phyloP scores from a whole-genome alignment of 2,329 filamentous ascomycete genomes.

The Allantophomopsis lycopodina region DNA sequence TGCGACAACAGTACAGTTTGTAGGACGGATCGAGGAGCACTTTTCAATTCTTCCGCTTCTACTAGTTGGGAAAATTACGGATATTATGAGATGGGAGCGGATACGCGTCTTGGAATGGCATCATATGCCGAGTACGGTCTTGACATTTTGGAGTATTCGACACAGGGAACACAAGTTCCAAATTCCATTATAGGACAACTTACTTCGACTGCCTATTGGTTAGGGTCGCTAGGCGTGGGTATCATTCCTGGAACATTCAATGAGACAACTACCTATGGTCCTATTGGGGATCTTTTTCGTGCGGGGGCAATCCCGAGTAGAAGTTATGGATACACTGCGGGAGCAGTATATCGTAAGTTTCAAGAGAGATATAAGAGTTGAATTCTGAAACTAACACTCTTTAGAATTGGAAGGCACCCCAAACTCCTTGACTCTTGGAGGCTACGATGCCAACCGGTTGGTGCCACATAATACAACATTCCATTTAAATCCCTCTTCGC shows the following conservation, averaged over 20 bases:
- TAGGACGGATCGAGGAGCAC: conserved; percentile 30
- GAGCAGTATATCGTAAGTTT: conserved; percentile 53
- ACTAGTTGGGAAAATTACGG: conserved; percentile 31
- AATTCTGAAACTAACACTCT: conserved; percentile 13
- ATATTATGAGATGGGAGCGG: conserved; percentile 8
- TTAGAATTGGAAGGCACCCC: conserved; percentile 28
- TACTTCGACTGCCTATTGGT: conserved; percentile 40
- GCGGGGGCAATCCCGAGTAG: conserved; percentile 52
- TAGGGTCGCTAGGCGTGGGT: conserved; percentile 42
- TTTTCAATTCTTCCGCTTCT: conserved; percentile 40
- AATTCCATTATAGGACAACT: conserved; percentile 31
- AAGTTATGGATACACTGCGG: conserved; percentile 64
- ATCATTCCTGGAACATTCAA: conserved; percentile 38
- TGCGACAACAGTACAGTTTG: conserved; percentile 25
- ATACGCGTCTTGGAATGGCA: conserved; percentile 34
- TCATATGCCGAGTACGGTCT: conserved; percentile 49
- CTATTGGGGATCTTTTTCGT: conserved; percentile 43
- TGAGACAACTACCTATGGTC: conserved; percentile 30
- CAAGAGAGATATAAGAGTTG: not conserved
- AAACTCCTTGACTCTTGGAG: conserved; percentile 39
- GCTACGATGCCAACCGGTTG: conserved; percentile 35
- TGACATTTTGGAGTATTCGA: conserved; percentile 27
- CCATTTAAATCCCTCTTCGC: conserved; percentile 34
- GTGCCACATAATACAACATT: conserved; percentile 51
- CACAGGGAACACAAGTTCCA: not conserved